These are phyloP conservation scores for Chytriomyces sp. DNA, from an alignment of 192 early-diverging fungal genomes.

Conservation along the genomic window DNA sequence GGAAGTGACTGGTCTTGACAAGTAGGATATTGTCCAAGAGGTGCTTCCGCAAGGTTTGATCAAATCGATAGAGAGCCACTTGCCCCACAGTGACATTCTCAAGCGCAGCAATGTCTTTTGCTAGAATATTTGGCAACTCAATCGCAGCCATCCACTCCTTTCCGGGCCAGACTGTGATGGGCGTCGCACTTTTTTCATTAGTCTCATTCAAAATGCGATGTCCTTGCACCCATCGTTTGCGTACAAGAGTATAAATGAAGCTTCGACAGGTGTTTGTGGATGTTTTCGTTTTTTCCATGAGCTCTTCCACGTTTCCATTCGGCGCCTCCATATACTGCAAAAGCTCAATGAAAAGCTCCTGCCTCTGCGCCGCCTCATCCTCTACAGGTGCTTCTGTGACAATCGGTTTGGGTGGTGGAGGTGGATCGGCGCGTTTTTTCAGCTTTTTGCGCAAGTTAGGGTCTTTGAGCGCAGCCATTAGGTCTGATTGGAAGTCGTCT, in stretches of 20 bases:
- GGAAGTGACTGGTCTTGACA: conserved; percentile 44
- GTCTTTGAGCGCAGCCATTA: conserved; percentile 41
- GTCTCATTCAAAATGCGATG: conserved; percentile 31
- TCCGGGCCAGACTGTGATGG: conserved; percentile 49
- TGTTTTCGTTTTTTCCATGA: conserved; percentile 43
- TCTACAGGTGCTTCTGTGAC: conserved; percentile 10
- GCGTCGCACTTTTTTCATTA: conserved; percentile 18
- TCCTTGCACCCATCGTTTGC: conserved; percentile 47
- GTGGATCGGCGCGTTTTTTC: conserved; percentile 27
- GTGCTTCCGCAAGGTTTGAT: conserved; percentile 42
- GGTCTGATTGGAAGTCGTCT: conserved; percentile 31
- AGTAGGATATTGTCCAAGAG: conserved; percentile 46
- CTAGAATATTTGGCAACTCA: conserved; percentile 40
- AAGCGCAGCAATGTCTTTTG: conserved; percentile 26
- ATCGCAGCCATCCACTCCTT: conserved; percentile 51
- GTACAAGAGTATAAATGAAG: conserved; percentile 57
- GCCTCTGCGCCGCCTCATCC: conserved; percentile 31
- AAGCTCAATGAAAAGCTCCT: conserved; percentile 54
- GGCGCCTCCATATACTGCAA: conserved; percentile 63
- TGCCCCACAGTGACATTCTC: conserved; percentile 30
- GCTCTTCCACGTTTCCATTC: conserved; percentile 55
- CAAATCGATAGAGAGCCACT: conserved; percentile 56
- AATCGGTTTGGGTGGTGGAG: not conserved
- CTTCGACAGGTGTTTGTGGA: conserved; percentile 46
- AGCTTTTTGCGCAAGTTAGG: conserved; percentile 46